phyloP scores from a whole-genome alignment of 139 green algal genomes.

The Tetradesmus obliquus region DNA sequence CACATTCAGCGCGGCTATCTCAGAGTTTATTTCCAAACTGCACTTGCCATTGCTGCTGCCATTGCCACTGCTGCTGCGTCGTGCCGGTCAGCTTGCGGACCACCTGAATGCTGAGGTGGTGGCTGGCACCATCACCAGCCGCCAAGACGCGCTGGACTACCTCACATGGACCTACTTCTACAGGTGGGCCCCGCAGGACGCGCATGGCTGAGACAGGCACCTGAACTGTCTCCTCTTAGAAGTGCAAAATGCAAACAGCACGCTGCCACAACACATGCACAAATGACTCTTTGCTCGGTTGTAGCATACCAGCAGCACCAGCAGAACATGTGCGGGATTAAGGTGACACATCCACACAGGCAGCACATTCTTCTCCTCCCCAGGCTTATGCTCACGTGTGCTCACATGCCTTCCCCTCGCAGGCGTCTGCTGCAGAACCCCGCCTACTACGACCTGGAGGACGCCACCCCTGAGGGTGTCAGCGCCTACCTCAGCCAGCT shows the following conservation, averaged over 20 bases:
- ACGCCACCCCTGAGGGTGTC: slow-evolving; percentile 68
- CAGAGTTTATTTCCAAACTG: not conserved
- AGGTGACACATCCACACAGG: too few relatives aligned
- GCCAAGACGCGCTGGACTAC: slow-evolving; percentile 93
- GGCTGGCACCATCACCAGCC: slow-evolving; percentile 74
- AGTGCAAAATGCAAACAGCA: too few relatives aligned
- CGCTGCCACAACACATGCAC: too few relatives aligned
- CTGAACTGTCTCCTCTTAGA: too few relatives aligned
- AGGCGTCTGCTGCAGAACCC: slow-evolving; percentile 88
- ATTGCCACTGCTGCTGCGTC: not conserved
- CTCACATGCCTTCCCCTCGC: not conserved
- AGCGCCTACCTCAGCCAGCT: slow-evolving; percentile 83
- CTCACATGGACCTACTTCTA: slow-evolving; percentile 98
- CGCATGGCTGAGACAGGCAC: not conserved
- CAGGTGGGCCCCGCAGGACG: slow-evolving; percentile 51
- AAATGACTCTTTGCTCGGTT: too few relatives aligned
- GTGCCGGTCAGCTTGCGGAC: slow-evolving; percentile 76
- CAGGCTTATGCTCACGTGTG: too few relatives aligned
- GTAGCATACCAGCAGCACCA: too few relatives aligned
- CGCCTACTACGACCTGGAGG: slow-evolving; percentile 94
- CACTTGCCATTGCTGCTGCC: not conserved
- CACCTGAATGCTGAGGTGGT: slow-evolving; percentile 98
- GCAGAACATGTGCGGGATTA: too few relatives aligned
- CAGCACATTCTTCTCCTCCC: too few relatives aligned
- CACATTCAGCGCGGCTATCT: too few relatives aligned